Conservation (phyloP, 2,329 filamentous ascomycete genomes). For the Ophiostoma angusticollis region DNA sequence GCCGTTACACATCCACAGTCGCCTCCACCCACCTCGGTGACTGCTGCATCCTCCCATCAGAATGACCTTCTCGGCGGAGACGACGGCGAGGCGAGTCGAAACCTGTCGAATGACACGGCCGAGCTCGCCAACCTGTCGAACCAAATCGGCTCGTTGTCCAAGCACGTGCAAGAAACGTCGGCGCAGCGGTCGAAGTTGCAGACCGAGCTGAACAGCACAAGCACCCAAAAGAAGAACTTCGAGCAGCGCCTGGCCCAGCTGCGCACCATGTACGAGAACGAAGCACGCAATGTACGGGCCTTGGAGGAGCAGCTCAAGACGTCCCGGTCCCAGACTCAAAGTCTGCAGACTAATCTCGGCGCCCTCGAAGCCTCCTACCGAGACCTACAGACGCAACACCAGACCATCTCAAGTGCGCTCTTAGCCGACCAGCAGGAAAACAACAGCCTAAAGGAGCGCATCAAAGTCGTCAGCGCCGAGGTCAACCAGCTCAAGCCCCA, state of each 20-base stretch:
- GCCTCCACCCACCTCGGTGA: background rate
- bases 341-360: conserved; percentile 71
- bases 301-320: conserved; percentile 71
- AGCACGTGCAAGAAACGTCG: conserved; percentile 89
- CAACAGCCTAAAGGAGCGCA: conserved; percentile 69
- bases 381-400: conserved; percentile 72
- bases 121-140: conserved; percentile 94
- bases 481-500: conserved; percentile 75
- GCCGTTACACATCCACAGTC: background rate
- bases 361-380: conserved; percentile 69
- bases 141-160: conserved; percentile 80
- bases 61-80: conserved; percentile 89
- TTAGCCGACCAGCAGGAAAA: conserved; percentile 88
- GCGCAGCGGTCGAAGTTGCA: conserved; percentile 67
- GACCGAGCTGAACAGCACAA: conserved; percentile 68
- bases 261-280: conserved; percentile 80
- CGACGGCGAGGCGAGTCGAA: conserved; percentile 78
- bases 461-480: conserved; percentile 69
- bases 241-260: conserved; percentile 80
- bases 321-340: conserved; percentile 69
- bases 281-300: conserved; percentile 72
- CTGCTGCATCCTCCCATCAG: conserved; percentile 21
- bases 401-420: conserved; percentile 58
- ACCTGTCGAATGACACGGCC: conserved; percentile 74
- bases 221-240: conserved; percentile 82